Evolutionary conservation across 1,139 yeast genomes (phyloP), one percentile per base, ranked within the genome.

Genomic region (Scheffersomyces segobiensis): DNA sequence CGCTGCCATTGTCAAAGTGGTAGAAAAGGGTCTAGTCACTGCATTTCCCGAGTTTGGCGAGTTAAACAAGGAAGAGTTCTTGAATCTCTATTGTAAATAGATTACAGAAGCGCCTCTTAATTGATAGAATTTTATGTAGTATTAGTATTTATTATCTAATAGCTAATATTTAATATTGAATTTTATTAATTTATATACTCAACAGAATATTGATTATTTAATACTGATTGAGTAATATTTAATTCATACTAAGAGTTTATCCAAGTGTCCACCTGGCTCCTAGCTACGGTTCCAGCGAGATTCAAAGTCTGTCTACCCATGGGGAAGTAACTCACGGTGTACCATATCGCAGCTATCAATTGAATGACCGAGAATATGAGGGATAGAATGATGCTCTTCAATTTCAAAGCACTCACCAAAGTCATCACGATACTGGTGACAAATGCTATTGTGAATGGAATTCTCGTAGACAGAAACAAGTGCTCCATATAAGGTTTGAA

Each of bases 241-340:
- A n/a, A n/a, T n/a, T 6, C 7, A 19, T n/a, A 5, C 66, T 66
- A 82, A 32, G 77, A 67, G 56, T 76, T 82, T 53, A 86, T 77
- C 90, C 90, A 86, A 53, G 79, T 76, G 60, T 85, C 88, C 0
- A 84, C 88, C 65, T 85, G 89, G 50, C 79, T 73, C 56, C 86
- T 72, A 4, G 89, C 89, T 12, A 85, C 84, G 22, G 75, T 74
- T 3, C 86, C 77, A 0, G 88, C 87, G 56, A 86, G 68, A 59
- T 76, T 78, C 56, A 86, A 71, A 0, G 89, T 86, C 57, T 82
- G 86, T 53, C 79, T 76, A 2, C 89, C 89, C 75, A 83, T 73
- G 3, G 90, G 89, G 71, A 86, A 86, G 67, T 86, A 86, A 63
- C 89, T 85, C 5, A 86, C 82, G 0, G 88, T 80, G 67, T 86